Evolutionary conservation across 2,329 filamentous ascomycete genomes (phyloP), one percentile per base, ranked within the genome.

Genomic region (Phaeosphaeria sp.): DNA sequence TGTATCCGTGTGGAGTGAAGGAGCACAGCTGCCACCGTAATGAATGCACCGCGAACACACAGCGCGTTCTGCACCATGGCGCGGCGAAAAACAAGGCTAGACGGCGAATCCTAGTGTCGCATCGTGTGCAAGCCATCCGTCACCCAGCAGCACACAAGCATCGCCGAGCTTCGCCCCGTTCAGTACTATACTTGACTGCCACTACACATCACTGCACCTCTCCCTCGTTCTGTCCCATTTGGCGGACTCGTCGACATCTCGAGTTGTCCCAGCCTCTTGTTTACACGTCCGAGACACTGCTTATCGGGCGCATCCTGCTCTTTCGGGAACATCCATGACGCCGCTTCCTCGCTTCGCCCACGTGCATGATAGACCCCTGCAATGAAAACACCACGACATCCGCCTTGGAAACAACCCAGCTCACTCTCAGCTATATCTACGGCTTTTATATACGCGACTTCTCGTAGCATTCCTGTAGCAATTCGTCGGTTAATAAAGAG

Each of bases 251-350:
- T 21, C 39, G 11, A 22, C 21, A 22, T 25, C 25, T 54, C 49
- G 48, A 51, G 47, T 54, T 50, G 30, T 27, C 25, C 50, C 58
- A 60, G 53, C 59, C 58, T 55, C 54, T 52, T 56, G 55, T 53
- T 58, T 52, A 56, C 54, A 36, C 41, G 36, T n/a, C 50, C 53
- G 46, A 48, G 49, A 58, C 58, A 23, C 20, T 46, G 41, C 53
- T 48, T 21, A 54, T 47, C 48, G 22, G 39, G 30, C 30, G 30
- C 30, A 33, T 46, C 47, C 23, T 25, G 11, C 52, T 33, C 41
- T n/a, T 30, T 20, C 30, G 48, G 47, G 58, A 47, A 49, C 44
- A 56, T 56, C 52, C 58, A 33, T 64, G 59, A 42, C 33, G 20
- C 18, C 27, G 30, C 48, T 50, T 36, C 41, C 41, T 43, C 41